These are phyloP conservation scores for Camelina hispida DNA, from an alignment of 345 rosid genomes.

Conservation along the genomic window DNA sequence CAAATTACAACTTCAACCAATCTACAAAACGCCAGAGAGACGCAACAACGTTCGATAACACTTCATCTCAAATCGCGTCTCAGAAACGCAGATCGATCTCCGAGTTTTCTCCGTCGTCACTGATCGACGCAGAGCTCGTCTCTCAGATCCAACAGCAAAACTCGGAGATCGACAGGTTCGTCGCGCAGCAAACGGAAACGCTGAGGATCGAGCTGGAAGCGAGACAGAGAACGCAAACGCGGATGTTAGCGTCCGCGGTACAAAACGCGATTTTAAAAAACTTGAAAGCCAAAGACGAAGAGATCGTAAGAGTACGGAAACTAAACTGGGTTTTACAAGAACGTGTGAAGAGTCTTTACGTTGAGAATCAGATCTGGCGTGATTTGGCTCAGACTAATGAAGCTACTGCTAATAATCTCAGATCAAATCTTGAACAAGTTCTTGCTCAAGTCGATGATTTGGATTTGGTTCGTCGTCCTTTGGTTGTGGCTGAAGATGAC, in stretches of 20 bases:
- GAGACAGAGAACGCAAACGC: constrained; percentile 61
- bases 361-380: constrained; percentile 77
- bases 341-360: constrained; percentile 57
- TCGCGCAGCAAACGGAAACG: constrained; percentile 65
- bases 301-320: constrained; percentile 64
- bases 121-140: constrained; percentile 50
- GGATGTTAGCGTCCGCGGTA: constrained; percentile 53
- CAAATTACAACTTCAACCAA: constrained; percentile 46
- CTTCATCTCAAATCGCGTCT: background rate
- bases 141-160: constrained; percentile 62
- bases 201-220: constrained; percentile 66
- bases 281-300: constrained; percentile 75
- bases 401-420: constrained; percentile 67
- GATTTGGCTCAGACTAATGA: constrained; percentile 75
- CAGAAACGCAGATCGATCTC: constrained; percentile 49
- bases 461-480: constrained; percentile 45
- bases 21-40: constrained; percentile 65
- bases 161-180: constrained; percentile 57
- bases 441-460: constrained; percentile 71
- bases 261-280: constrained; percentile 49
- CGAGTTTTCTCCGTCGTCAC: constrained; percentile 20
- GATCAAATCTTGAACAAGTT: constrained; percentile 64
- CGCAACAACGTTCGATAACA: constrained; percentile 36
- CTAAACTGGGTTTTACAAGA: constrained; percentile 77
- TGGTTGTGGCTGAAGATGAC: constrained; percentile 45